Evolutionary conservation across 306 rosid species (phyloP), one percentile per base, ranked within the genome.

Genomic region (Cotoneaster glaucophyllus): DNA sequence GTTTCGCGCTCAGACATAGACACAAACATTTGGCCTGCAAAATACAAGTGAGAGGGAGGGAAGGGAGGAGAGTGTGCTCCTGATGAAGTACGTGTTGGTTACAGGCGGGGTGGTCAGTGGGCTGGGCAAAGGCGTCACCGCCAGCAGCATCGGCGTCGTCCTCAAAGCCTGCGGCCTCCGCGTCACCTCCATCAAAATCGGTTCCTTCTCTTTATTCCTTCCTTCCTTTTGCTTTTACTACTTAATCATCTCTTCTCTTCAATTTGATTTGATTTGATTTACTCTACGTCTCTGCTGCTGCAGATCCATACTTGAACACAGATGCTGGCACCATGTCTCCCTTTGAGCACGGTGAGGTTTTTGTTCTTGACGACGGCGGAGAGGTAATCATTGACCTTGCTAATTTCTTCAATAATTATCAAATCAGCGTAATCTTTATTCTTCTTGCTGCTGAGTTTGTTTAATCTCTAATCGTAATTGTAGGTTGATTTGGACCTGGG

Each of bases 291-390:
- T 18, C 54, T 15, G 54, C 54, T 50, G 18, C 54, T 83, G 77
- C 83, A 96, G 99, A 96, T 88, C 99, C 98, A 4, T 96, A 96
- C 86, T 84, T 96, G 90, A 96, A 96, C 63, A 96, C 92, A 9
- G 99, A 96, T 82, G 98, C 99, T 10, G 99, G 99, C n/a, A 96
- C 99, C 80, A 92, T 96, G 99, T 96, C 99, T 85, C 99, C 99
- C 24, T 96, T 96, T 77, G 99, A 96, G 67, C 99, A 96, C n/a
- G 99, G 99, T 31, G 98, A 96, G 79, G 99, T 96, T 78, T 96
- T 96, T 76, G 99, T 96, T 79, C 98, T 96, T 78, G 99, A 96
- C 74, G 99, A 96, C 72, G 97, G 99, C 8, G 99, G 99, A 62
- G 99, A 96, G 99, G 92, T 90, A 82, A 66, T 24, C 25, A 10